A percentile compares a stretch with the other conserved stretches of the same genome.
These are phyloP conservation scores for Ophiocordyceps camponoti-saundersi DNA, from an alignment of 2,329 filamentous ascomycete genomes.

Conservation along the genomic window DNA sequence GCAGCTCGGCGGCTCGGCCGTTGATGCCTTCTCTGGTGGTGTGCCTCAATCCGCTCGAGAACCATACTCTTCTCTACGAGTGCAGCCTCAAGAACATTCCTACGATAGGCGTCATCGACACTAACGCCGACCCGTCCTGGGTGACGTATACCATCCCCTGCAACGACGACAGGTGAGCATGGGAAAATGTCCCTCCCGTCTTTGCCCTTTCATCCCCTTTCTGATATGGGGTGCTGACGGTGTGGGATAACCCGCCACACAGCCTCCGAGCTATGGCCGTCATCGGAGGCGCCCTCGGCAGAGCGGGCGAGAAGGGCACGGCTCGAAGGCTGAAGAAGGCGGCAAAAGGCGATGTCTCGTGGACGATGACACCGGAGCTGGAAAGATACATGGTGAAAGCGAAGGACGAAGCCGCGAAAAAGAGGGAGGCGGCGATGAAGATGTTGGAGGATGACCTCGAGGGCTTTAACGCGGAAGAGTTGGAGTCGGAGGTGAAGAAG, in stretches of 20 bases:
- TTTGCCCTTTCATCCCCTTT: background rate
- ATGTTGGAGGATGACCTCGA: constrained; percentile 16
- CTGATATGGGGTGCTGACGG: background rate
- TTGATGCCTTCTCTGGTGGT: constrained; percentile 82
- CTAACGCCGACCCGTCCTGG: constrained; percentile 79
- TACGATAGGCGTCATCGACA: constrained; percentile 89
- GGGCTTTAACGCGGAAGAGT: constrained; percentile 20
- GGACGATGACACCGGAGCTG: constrained; percentile 31
- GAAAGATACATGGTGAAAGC: constrained; percentile 18
- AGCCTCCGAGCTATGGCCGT: constrained; percentile 70
- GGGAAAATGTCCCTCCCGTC: background rate
- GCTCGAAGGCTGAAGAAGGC: constrained; percentile 47
- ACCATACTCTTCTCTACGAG: constrained; percentile 79
- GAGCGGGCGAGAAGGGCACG: constrained; percentile 67
- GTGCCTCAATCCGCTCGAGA: constrained; percentile 83
- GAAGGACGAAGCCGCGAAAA: constrained; percentile 11
- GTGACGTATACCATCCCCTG: constrained; percentile 94
- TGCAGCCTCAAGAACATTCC: constrained; percentile 78
- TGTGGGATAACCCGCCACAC: background rate
- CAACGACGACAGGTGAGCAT: constrained; percentile 74
- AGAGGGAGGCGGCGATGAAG: constrained; percentile 19
- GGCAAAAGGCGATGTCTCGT: constrained; percentile 43
- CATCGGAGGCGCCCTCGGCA: constrained; percentile 70
- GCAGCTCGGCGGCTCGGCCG: constrained; percentile 43
- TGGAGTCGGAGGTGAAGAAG: constrained; percentile 11